phyloP scores from a whole-genome alignment of 225 moss, liverwort and hornwort genomes.

The Antitrichia curtipendula region DNA sequence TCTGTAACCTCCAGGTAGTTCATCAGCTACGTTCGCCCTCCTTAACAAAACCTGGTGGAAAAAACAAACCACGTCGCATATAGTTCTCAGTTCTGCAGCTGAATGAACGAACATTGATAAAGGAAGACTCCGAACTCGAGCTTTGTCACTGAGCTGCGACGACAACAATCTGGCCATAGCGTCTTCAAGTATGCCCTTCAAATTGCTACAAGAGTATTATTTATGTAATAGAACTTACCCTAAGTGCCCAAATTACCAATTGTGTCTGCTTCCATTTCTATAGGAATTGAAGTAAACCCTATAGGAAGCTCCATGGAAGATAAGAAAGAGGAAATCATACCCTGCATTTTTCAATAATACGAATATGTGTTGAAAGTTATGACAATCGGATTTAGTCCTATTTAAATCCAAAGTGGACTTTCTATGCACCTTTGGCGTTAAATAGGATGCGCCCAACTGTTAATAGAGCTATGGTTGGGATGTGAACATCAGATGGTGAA shows the following conservation, averaged over 20 bases:
- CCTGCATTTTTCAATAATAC: neutral
- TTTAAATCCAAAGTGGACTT: neutral
- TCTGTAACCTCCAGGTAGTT: constrained; percentile 84
- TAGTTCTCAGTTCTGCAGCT: neutral
- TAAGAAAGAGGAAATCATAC: neutral
- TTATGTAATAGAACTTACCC: neutral
- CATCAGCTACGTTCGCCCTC: constrained; percentile 65
- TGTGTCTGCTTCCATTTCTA: neutral
- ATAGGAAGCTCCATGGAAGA: neutral
- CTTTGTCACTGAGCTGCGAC: neutral
- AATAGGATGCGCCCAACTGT: neutral
- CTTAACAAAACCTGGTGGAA: constrained; percentile 68
- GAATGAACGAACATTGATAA: neutral
- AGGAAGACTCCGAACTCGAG: neutral
- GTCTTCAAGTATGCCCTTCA: neutral
- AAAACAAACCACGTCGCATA: neutral
- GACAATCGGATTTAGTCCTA: neutral
- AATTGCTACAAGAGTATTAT: neutral
- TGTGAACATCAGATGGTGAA: neutral
- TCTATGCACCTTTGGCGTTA: neutral
- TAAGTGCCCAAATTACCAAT: neutral
- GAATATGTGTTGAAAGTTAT: neutral
- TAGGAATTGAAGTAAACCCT: neutral
- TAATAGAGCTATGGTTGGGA: neutral
- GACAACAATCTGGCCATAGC: neutral